phyloP scores from a whole-genome alignment of 148 eudicot species.

The Vaccinium vitisidaea region DNA sequence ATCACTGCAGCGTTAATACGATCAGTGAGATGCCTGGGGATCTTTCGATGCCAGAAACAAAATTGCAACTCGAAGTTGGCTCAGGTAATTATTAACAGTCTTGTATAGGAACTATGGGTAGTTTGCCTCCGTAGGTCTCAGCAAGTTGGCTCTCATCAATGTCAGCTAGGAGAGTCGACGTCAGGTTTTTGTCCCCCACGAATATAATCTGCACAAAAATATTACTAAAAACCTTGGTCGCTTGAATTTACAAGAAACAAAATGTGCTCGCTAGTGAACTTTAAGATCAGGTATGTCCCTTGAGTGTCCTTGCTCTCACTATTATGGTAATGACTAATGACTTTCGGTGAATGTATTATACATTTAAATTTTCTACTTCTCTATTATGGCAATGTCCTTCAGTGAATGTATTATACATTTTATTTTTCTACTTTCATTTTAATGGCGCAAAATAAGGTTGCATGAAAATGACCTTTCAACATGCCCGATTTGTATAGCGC shows the following conservation, averaged over 20 bases:
- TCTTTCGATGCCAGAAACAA: neutral
- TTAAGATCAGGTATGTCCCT: neutral
- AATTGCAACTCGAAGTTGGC: neutral
- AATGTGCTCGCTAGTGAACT: neutral
- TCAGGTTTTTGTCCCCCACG: slow-evolving; percentile 49
- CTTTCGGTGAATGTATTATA: too few relatives aligned
- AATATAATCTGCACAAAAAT: slow-evolving; percentile 51
- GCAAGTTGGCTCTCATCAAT: slow-evolving; percentile 67
- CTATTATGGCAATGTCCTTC: neutral
- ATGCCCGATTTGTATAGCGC: neutral
- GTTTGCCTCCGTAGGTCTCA: slow-evolving; percentile 60
- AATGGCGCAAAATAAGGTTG: neutral
- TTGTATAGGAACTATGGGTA: slow-evolving; percentile 57
- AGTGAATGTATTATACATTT: too few relatives aligned
- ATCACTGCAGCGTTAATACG: neutral
- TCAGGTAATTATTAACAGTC: slow-evolving; percentile 34
- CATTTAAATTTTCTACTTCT: neutral
- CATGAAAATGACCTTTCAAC: neutral
- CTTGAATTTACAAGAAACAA: neutral
- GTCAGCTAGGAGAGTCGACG: slow-evolving; percentile 39
- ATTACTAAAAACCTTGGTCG: neutral
- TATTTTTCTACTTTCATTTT: neutral
- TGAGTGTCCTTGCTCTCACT: neutral
- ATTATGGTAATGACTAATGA: too few relatives aligned
- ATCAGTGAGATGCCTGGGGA: neutral